Percentiles rank a stretch among this genome's conserved stretches.
Conservation (phyloP, 169 alveolate species). For the Sarcocystis neurona region DNA sequence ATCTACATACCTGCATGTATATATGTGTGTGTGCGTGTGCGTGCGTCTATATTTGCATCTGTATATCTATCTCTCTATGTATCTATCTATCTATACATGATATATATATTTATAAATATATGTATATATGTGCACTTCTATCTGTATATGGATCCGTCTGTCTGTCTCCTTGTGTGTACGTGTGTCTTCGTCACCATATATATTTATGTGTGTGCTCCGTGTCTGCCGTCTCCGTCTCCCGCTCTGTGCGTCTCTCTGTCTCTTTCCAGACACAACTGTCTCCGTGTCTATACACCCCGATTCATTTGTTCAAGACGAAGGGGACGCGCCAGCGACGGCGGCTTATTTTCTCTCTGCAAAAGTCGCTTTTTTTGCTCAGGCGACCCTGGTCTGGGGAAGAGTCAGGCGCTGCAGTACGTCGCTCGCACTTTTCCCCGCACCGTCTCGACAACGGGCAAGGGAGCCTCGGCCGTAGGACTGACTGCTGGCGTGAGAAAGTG, state of each 20-base stretch:
- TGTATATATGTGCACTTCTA: background rate
- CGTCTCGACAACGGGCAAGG: constrained; percentile 95
- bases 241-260: no score
- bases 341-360: background rate
- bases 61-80: no score
- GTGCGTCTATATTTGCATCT: background rate
- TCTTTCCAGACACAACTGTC: no score
- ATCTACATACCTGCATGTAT: background rate
- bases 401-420: constrained; percentile 97
- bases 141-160: background rate
- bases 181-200: background rate
- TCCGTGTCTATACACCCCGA: background rate
- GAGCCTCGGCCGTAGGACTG: constrained; percentile 99
- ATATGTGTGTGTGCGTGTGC: background rate
- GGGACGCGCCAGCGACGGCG: background rate
- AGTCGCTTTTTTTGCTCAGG: constrained; percentile 61
- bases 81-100: background rate
- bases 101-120: background rate
- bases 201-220: background rate
- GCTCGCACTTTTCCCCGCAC: constrained; percentile 96
- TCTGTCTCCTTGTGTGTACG: background rate
- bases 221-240: no score
- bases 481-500: constrained; percentile 93
- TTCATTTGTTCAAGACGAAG: background rate
- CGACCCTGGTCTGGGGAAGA: constrained; percentile 98